Evolutionary conservation across 495 filamentous ascomycete species (phyloP), one percentile per base, ranked within the genome.

Genomic region (Penicillium cosmopolitanum): DNA sequence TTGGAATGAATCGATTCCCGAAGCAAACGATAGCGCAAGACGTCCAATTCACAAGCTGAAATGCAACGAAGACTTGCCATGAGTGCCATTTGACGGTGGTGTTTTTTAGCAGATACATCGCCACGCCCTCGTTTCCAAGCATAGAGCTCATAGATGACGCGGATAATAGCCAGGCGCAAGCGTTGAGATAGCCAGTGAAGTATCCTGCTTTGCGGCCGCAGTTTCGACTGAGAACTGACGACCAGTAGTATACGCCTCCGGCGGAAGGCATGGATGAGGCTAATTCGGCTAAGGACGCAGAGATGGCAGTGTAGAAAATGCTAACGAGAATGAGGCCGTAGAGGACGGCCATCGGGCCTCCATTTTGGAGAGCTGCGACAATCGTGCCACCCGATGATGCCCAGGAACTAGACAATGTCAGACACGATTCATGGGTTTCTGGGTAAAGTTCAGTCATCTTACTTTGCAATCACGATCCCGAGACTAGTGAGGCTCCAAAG

Each of bases 191-290:
- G 12, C 90, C 90, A 0, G 88, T 84, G 61, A 90, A 91, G 67
- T 85, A 93, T 13, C 90, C 89, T 16, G 82, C 63, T 2, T 81
- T 64, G 7, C 86, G 78, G 15, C 89, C 89, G 56, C 80, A 85
- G 25, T 73, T 80, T 1, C 80, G 82, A 2, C 89, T 89, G 4
- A 89, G 83, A 3, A 92, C 80, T 0, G 87, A 86, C 0, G 89
- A 89, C 89, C 89, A 92, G 70, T 93, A 89, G 69, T 92, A 92
- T 7, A 92, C 90, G 40, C 91, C 89, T n/a, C 86, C 89, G 8
- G 87, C 83, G 0, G 89, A 91, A 1, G 91, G 91, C 62, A 95
- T 89, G 1, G 88, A 82, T 1, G 90, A 93, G 11, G 91, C 87
- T 47, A 94, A 78, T 75, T 92, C 80, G 8, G 81, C 80, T 18